phyloP scores from a whole-genome alignment of 345 rosid species.

The Eutrema japonicum region DNA sequence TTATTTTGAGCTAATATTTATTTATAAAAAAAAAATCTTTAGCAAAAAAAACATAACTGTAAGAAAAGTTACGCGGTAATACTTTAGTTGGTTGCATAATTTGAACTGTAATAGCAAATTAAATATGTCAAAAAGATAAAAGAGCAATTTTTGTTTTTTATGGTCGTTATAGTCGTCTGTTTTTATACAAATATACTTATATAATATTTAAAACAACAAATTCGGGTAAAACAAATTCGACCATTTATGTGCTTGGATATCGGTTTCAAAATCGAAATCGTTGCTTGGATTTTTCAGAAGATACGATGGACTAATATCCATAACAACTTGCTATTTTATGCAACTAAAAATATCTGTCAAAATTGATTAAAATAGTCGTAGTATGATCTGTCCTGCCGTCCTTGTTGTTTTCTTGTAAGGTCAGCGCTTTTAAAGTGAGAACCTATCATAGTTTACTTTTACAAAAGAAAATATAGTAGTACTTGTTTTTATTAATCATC shows the following conservation, averaged over 20 bases:
- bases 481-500: neutral
- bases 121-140: neutral
- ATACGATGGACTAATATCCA: constrained; percentile 29
- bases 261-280: constrained; percentile 16
- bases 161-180: neutral
- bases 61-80: neutral
- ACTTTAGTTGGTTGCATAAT: neutral
- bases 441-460: neutral
- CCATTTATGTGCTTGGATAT: constrained; percentile 3
- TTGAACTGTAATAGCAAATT: neutral
- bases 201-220: neutral
- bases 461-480: neutral
- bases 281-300: constrained; percentile 20
- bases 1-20: too few species aligned
- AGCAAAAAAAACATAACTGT: neutral
- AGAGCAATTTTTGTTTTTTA: neutral
- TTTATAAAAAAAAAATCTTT: neutral
- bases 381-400: constrained; percentile 16
- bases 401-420: constrained; percentile 19
- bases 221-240: neutral
- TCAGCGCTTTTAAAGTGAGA: constrained; percentile 36
- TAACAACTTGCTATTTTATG: constrained; percentile 30
- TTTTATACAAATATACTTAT: neutral
- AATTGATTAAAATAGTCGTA: neutral
- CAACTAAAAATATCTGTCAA: constrained; percentile 3